Evolutionary conservation across 768 basidiomycete species (phyloP).

Genomic region (Hydnum rufescens): DNA sequence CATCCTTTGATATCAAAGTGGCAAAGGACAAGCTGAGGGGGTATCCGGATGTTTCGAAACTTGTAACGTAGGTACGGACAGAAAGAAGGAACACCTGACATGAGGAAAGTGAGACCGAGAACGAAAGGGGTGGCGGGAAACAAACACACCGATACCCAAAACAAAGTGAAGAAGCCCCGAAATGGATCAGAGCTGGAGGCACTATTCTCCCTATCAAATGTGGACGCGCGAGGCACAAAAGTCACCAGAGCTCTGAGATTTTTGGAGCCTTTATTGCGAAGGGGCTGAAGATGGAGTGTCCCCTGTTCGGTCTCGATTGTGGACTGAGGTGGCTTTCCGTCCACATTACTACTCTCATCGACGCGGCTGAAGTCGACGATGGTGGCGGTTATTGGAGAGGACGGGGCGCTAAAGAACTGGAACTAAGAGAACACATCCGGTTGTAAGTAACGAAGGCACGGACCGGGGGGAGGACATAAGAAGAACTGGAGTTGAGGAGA

Average conservation of each 20-base stretch:
- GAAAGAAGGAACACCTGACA: constrained; percentile 47
- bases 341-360: too few species aligned
- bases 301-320: constrained; percentile 14
- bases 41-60: constrained; percentile 58
- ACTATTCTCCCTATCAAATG: constrained; percentile 68
- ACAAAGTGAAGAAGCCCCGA: constrained; percentile 89
- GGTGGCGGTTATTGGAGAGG: too few species aligned
- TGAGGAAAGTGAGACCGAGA: constrained; percentile 29
- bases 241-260: constrained; percentile 66
- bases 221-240: constrained; percentile 70
- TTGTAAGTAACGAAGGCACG: too few species aligned
- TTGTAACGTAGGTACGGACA: constrained; percentile 53
- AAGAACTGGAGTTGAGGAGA: too few species aligned
- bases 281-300: constrained; percentile 17
- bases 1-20: constrained; percentile 72
- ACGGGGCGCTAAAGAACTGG: too few species aligned
- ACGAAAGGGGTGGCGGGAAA: background rate
- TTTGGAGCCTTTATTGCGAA: constrained; percentile 29
- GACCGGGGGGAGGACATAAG: too few species aligned
- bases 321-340: too few species aligned
- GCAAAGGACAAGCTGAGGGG: constrained; percentile 67
- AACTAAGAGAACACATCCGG: too few species aligned
- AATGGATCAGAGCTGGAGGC: constrained; percentile 64
- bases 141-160: constrained; percentile 33
- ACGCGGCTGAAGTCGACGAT: too few species aligned